Percentiles rank a stretch among this genome's conserved stretches.
Conservation (phyloP, 2,329 filamentous ascomycete species). For the Shiraia bambusicola region DNA sequence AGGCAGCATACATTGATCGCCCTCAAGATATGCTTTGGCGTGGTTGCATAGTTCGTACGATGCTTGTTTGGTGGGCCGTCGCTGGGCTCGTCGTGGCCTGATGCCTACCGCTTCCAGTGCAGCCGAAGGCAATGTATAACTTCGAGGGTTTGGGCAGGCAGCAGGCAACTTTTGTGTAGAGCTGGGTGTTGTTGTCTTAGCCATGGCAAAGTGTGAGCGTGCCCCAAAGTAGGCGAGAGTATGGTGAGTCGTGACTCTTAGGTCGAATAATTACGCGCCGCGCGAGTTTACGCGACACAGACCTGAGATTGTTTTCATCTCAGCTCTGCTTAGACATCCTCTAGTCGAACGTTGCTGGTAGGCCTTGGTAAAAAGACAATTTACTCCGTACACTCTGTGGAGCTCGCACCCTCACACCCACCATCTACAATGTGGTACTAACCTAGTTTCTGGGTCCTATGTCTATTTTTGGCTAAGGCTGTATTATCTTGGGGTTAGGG, state of each 20-base stretch:
- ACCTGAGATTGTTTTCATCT: too few species aligned
- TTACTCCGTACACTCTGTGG: too few species aligned
- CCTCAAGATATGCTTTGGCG: constrained; percentile 41
- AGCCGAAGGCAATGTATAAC: constrained; percentile 2
- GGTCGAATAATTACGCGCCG: background rate
- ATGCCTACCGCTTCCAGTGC: constrained; percentile 27
- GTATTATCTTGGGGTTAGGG: too few species aligned
- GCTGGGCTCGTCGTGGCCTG: constrained; percentile 28
- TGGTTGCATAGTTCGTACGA: constrained; percentile 42
- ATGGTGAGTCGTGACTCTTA: background rate
- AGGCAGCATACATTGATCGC: constrained; percentile 29
- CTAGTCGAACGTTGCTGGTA: background rate
- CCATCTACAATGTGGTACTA: too few species aligned
- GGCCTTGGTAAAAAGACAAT: too few species aligned
- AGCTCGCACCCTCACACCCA: too few species aligned
- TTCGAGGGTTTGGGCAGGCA: background rate
- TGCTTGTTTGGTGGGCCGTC: constrained; percentile 34
- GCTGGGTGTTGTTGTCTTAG: too few species aligned
- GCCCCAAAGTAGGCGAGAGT: background rate
- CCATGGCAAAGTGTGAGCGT: background rate
- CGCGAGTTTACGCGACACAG: too few species aligned
- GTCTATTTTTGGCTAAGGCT: too few species aligned
- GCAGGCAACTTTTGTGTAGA: too few species aligned
- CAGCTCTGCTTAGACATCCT: too few species aligned
- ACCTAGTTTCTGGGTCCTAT: too few species aligned